Evolutionary conservation across 441 rosid genomes (phyloP).

Genomic region (Biscutella laevigata): DNA sequence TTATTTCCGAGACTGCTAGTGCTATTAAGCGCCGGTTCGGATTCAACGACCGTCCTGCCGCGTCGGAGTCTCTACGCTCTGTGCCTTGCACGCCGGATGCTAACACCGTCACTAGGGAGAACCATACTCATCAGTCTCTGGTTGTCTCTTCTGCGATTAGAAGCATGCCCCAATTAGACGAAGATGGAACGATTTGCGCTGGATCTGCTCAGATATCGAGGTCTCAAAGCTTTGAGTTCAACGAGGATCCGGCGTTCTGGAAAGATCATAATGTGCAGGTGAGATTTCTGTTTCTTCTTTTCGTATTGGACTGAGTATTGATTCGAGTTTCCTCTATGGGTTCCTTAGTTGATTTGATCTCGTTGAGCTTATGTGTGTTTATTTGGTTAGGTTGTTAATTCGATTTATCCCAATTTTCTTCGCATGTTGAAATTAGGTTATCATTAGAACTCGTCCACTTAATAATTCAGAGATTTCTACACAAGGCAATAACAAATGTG

Average conservation of each 20-base stretch:
- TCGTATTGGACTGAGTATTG: not conserved
- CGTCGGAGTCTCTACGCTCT: constrained; percentile 38
- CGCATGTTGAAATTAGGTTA: constrained; percentile 43
- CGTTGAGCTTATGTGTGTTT: not conserved
- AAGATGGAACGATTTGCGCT: constrained; percentile 3
- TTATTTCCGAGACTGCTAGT: constrained; percentile 72
- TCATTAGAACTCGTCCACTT: constrained; percentile 82
- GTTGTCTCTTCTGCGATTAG: constrained; percentile 30
- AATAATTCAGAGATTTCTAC: constrained; percentile 69
- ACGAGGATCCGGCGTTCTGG: constrained; percentile 93
- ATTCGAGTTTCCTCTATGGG: not conserved
- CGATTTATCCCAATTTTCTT: not conserved
- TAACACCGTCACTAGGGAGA: constrained; percentile 38
- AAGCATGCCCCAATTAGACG: constrained; percentile 38
- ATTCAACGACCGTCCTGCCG: constrained; percentile 44
- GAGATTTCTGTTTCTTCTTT: not conserved
- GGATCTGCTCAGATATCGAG: constrained; percentile 27
- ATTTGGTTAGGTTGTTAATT: not conserved
- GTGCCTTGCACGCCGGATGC: constrained; percentile 42
- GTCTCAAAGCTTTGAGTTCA: constrained; percentile 56
- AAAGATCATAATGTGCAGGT: constrained; percentile 97
- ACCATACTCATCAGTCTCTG: constrained; percentile 19
- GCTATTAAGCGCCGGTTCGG: constrained; percentile 82
- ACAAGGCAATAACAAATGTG: constrained; percentile 73
- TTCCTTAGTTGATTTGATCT: not conserved